Evolutionary conservation across 345 rosid species (phyloP), one percentile per base, ranked within the genome.

Genomic region (Acer yangbiense): DNA sequence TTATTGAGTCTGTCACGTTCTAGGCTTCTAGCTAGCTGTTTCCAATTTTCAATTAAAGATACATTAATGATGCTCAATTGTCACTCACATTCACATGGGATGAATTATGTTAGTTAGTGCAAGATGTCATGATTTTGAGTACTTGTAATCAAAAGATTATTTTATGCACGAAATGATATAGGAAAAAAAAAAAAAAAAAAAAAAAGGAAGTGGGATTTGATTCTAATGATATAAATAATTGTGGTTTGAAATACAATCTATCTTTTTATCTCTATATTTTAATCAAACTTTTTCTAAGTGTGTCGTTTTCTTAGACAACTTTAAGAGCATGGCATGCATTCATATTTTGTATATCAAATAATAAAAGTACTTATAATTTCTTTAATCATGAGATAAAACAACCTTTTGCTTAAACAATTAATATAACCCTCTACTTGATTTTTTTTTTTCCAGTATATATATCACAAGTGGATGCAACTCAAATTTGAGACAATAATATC

Each of bases 11-110:
- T 20, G 55, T 72, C 55, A 68, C 9, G 7, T n/a, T 6, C 9
- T n/a, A n/a, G n/a, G n/a, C n/a, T n/a, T n/a, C n/a, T 52, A 43
- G 3, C 60, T 29, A 74, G 77, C 77, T 74, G 77, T 74, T 48
- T 65, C 48, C 77, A 74, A 27, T 27, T 61, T 11, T 44, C 6
- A 32, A 6, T 18, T 44, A 2, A 64, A 61, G n/a, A 25, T 17
- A 5, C 27, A 43, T n/a, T 16, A 10, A 27, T 17, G 7, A 27
- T 43, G 41, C 41, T 61, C 44, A 62, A 17, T 62, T 18, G 44
- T n/a, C 44, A 58, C 67, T 29, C 64, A 60, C 27, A n/a, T 60
- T 68, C 27, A 52, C 67, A 50, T 70, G 76, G 67, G 35, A 35
- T 21, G 16, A 9, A 17, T n/a, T 16, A 48, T 25, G 27, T 8